Conservation (phyloP, 2,329 filamentous ascomycete genomes). For the Phyllosticta citribraziliensis region DNA sequence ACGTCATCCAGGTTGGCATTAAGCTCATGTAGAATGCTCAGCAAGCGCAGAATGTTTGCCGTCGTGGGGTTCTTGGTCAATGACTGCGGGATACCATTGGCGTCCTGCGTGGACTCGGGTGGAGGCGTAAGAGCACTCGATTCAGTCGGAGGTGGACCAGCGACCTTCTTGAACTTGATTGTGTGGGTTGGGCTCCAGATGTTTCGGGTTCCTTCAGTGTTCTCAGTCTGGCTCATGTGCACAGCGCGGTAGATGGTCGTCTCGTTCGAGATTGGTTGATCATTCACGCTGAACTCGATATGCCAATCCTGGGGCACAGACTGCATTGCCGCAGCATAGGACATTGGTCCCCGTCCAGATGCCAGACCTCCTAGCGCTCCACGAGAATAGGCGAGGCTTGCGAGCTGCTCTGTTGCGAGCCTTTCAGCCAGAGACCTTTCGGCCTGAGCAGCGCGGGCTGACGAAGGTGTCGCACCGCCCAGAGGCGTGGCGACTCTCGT, state of each 20-base stretch:
- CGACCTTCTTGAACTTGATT: slow-evolving; percentile 81
- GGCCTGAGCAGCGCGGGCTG: slow-evolving; percentile 22
- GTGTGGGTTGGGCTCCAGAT: slow-evolving; percentile 87
- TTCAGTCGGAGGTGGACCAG: slow-evolving; percentile 71
- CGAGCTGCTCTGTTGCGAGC: slow-evolving; percentile 20
- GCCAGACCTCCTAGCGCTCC: slow-evolving; percentile 33
- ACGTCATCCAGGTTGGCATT: slow-evolving; percentile 93
- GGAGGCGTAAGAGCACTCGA: slow-evolving; percentile 50
- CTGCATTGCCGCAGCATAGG: slow-evolving; percentile 77
- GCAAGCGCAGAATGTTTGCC: slow-evolving; percentile 73
- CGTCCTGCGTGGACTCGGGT: slow-evolving; percentile 41
- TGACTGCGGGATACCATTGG: slow-evolving; percentile 62
- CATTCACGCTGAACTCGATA: slow-evolving; percentile 85
- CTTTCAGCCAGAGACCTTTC: slow-evolving; percentile 17
- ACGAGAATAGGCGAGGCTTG: slow-evolving; percentile 16
- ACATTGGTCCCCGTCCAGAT: slow-evolving; percentile 49
- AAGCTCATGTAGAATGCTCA: slow-evolving; percentile 84
- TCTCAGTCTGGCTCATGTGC: slow-evolving; percentile 45
- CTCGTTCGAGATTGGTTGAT: slow-evolving; percentile 74
- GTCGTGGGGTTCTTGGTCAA: slow-evolving; percentile 76
- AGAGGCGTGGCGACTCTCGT: slow-evolving; percentile 76
- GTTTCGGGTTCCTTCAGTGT: slow-evolving; percentile 61
- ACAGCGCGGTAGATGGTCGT: slow-evolving; percentile 95
- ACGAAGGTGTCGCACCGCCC: slow-evolving; percentile 35
- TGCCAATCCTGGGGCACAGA: slow-evolving; percentile 87